phyloP scores from a whole-genome alignment of 306 rosid genomes.

The Dryas octopetala region DNA sequence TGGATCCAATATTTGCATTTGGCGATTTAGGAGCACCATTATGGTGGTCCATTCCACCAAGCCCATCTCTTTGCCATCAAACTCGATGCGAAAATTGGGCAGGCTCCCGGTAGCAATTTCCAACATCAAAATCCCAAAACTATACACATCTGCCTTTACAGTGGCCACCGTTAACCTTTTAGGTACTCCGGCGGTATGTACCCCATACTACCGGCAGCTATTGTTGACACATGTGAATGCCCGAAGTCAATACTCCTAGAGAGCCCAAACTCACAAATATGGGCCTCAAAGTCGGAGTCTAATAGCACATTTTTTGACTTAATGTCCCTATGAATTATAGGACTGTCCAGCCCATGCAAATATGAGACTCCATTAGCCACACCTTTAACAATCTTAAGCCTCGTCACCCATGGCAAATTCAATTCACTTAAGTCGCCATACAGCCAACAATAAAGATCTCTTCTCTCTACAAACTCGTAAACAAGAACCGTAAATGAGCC shows the following conservation, averaged over 20 bases:
- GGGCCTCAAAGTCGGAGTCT: constrained; percentile 65
- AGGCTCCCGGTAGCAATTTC: constrained; percentile 55
- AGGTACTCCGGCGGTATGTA: constrained; percentile 93
- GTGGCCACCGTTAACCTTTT: constrained; percentile 52
- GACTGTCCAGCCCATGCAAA: constrained; percentile 61
- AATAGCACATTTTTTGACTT: constrained; percentile 74
- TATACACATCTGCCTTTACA: constrained; percentile 67
- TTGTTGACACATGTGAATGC: constrained; percentile 71
- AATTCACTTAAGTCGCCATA: too few species aligned
- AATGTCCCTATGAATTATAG: constrained; percentile 80
- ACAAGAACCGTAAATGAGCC: constrained; percentile 49
- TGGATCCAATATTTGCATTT: constrained; percentile 63
- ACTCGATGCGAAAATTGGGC: constrained; percentile 52
- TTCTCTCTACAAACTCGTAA: constrained; percentile 71
- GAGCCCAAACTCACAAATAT: constrained; percentile 86
- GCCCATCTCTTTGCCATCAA: constrained; percentile 40
- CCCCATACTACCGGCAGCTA: constrained; percentile 79
- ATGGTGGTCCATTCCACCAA: constrained; percentile 64
- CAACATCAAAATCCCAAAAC: constrained; percentile 77
- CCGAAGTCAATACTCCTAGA: constrained; percentile 57
- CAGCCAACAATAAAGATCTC: constrained; percentile 36
- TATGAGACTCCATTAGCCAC: constrained; percentile 68
- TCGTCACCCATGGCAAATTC: constrained; percentile 48
- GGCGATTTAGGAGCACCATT: constrained; percentile 45
- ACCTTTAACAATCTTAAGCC: constrained; percentile 52